A percentile compares a stretch with the other conserved stretches of the same genome.
Evolutionary conservation across 148 eudicot genomes (phyloP).

Genomic region (Persicaria tinctoria): DNA sequence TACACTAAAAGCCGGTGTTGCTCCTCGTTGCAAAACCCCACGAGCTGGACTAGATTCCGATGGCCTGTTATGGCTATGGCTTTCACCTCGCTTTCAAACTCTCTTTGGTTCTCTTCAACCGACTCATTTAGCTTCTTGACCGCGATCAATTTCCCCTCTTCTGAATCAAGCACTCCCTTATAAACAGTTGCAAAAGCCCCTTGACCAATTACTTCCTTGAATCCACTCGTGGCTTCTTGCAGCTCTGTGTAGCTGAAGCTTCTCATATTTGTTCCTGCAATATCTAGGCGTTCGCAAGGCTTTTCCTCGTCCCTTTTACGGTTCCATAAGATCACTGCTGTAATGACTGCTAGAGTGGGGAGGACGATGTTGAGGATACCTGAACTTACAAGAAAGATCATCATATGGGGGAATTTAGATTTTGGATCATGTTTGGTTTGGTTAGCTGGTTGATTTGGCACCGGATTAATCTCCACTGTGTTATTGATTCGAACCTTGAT

Average conservation of each 20-base stretch:
- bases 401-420: background rate
- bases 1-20: constrained; percentile 25
- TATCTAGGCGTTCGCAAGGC: background rate
- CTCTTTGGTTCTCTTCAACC: constrained; percentile 18
- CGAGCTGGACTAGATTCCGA: constrained; percentile 25
- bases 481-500: constrained; percentile 13
- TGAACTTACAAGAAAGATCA: constrained; percentile 22
- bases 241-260: constrained; percentile 27
- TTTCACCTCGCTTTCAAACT: constrained; percentile 24
- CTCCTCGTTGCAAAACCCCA: constrained; percentile 27
- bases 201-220: constrained; percentile 25
- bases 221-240: constrained; percentile 19
- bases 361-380: constrained; percentile 18
- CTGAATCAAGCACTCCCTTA: constrained; percentile 20
- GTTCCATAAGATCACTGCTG: constrained; percentile 8
- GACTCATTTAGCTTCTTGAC: constrained; percentile 21
- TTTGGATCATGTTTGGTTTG: background rate
- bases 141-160: constrained; percentile 12
- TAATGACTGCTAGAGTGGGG: constrained; percentile 13
- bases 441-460: background rate
- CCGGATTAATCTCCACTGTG: background rate
- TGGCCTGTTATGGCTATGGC: constrained; percentile 26
- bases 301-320: constrained; percentile 2
- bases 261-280: constrained; percentile 9
- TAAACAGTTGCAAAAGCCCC: constrained; percentile 32